Conservation (phyloP, 192 early-diverging fungal genomes). For the Coemansia sp. region DNA sequence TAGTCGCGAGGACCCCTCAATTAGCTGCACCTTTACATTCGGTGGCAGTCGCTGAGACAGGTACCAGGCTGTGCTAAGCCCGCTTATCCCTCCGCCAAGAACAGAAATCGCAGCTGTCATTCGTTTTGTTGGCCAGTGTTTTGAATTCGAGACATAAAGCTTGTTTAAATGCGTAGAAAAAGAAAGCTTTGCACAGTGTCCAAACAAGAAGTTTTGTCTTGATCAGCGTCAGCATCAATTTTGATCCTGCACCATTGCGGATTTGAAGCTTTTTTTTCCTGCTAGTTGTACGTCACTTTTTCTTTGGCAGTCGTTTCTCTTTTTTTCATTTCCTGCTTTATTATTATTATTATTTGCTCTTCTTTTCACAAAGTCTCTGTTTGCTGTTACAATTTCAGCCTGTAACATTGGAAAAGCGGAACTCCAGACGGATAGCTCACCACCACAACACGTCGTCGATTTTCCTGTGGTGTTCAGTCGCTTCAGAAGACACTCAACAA, state of each 20-base stretch:
- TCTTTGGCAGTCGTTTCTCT: background rate
- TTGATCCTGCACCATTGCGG: no score
- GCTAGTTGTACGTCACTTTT: background rate
- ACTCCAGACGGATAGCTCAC: background rate
- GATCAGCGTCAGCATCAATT: no score
- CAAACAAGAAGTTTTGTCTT: no score
- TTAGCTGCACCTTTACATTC: constrained; percentile 62
- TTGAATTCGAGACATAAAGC: background rate
- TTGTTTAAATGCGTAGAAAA: background rate
- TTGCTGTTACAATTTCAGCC: no score
- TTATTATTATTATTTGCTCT: background rate
- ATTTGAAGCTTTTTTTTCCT: background rate
- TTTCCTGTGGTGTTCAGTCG: background rate
- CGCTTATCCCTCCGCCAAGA: constrained; percentile 91
- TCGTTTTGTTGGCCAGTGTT: background rate
- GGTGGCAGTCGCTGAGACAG: constrained; percentile 55
- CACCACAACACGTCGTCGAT: background rate
- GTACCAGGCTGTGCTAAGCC: constrained; percentile 82
- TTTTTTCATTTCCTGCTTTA: background rate
- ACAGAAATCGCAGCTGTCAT: constrained; percentile 61
- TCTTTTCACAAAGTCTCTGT: background rate
- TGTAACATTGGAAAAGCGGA: background rate
- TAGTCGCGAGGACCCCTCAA: constrained; percentile 66
- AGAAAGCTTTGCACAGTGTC: no score
- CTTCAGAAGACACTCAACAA: background rate